Evolutionary conservation across 1,284 basidiomycete species (phyloP), one percentile per base, ranked within the genome.

Genomic region (Cryptococcus sp.): DNA sequence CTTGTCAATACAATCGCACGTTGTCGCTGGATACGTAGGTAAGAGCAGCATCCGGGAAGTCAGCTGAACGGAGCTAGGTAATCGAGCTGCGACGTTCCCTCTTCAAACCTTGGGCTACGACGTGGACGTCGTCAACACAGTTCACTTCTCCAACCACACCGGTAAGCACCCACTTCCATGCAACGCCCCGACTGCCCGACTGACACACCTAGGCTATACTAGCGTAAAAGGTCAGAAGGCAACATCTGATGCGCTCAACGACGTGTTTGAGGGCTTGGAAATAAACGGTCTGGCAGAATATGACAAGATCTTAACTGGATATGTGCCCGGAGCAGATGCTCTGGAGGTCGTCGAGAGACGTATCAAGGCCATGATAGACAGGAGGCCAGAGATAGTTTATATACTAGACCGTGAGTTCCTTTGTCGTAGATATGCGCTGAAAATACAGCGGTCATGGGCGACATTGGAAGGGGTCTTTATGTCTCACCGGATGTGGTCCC

Each of bases 121-220:
- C 61, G 92, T 98, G 39, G 94, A 98, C 77, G 91, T 90, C 22
- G 82, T 97, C 39, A 97, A 98, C 73, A 96, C 93, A 0, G 94
- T 98, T 44, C 82, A 82, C 80, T 81, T 79, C 61, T 89, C 88
- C 14, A 99, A 98, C 64, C 94, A 99, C 72, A 84, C 91, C 4
- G 92, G 92, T 86, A 52, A 50, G 81, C 69, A 9, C 9, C 13
- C 19, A 21, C 10, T 50, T 23, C 9, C 7, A 7, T 24, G 19
- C 39, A 40, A 34, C 32, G 9, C 32, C 32, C 16, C 32, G n/a
- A 14, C 7, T 25, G 23, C 28, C 24, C 21, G 34, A 31, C 14
- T 49, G 22, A 46, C 14, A n/a, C 21, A 2, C 19, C 1, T 57
- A 91, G 89, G 88, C 7, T 92, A 92, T 77, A 83, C 83, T 10